Percentiles rank a stretch among this genome's conserved stretches.
These are phyloP conservation scores for Penicillium sp. DNA, from an alignment of 2,329 filamentous ascomycete genomes.

Conservation along the genomic window DNA sequence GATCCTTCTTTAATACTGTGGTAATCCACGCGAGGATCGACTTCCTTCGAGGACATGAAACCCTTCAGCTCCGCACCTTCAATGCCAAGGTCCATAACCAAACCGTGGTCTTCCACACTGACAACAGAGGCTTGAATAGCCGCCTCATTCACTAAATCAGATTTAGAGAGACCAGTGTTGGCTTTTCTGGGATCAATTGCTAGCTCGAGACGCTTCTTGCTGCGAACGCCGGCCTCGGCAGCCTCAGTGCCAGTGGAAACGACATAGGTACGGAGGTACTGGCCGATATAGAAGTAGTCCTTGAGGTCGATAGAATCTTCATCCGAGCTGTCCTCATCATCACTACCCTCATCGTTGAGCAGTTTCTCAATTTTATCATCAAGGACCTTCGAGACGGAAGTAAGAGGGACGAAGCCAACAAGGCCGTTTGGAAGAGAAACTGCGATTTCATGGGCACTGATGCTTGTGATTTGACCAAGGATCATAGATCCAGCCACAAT, in stretches of 20 bases:
- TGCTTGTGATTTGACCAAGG: conserved; percentile 79
- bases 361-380: conserved; percentile 72
- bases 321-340: conserved; percentile 52
- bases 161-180: conserved; percentile 71
- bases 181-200: conserved; percentile 76
- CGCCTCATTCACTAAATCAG: conserved; percentile 71
- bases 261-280: conserved; percentile 85
- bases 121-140: conserved; percentile 84
- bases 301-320: conserved; percentile 69
- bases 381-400: conserved; percentile 81
- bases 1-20: conserved; percentile 75
- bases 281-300: conserved; percentile 75
- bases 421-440: conserved; percentile 91
- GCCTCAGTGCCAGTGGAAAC: conserved; percentile 68
- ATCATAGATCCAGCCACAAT: conserved; percentile 82
- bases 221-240: conserved; percentile 56
- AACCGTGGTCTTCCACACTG: conserved; percentile 94
- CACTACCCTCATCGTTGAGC: conserved; percentile 59
- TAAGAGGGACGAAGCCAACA: conserved; percentile 83
- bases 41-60: conserved; percentile 82
- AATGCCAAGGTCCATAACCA: conserved; percentile 88
- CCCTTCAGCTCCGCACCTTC: conserved; percentile 67
- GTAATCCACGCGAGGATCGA: conserved; percentile 66
- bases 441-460: conserved; percentile 76
- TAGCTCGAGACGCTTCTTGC: conserved; percentile 80